Evolutionary conservation across 257 asterid species (phyloP).

Genomic region (Nicotiana undulata): DNA sequence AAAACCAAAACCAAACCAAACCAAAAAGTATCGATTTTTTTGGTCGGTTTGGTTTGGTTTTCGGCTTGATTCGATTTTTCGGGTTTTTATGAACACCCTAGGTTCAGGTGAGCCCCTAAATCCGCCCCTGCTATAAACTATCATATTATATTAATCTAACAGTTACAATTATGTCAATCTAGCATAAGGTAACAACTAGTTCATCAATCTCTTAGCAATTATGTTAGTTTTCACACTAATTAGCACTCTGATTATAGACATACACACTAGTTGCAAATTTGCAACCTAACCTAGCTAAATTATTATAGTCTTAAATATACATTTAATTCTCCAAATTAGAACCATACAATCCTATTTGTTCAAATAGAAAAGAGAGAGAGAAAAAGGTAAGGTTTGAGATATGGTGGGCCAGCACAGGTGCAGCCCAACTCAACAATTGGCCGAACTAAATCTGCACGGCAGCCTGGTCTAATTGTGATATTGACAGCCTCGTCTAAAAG

Average conservation of each 20-base stretch:
- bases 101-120: no score
- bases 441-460: background rate
- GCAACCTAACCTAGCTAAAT: background rate
- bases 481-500: background rate
- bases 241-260: background rate
- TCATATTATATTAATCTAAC: background rate
- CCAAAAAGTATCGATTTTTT: no score
- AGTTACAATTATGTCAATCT: background rate
- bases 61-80: no score
- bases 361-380: background rate
- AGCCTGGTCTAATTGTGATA: background rate
- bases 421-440: background rate
- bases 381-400: background rate
- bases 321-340: background rate
- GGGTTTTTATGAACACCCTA: fast-evolving
- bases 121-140: no score
- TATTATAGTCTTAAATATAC: background rate
- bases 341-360: background rate
- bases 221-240: background rate
- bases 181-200: background rate
- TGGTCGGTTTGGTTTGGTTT: no score
- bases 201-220: background rate
- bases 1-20: no score
- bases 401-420: background rate
- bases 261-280: background rate